These are phyloP conservation scores for Plasmodium reichenowi DNA, from an alignment of 169 alveolate species.

Conservation along the genomic window DNA sequence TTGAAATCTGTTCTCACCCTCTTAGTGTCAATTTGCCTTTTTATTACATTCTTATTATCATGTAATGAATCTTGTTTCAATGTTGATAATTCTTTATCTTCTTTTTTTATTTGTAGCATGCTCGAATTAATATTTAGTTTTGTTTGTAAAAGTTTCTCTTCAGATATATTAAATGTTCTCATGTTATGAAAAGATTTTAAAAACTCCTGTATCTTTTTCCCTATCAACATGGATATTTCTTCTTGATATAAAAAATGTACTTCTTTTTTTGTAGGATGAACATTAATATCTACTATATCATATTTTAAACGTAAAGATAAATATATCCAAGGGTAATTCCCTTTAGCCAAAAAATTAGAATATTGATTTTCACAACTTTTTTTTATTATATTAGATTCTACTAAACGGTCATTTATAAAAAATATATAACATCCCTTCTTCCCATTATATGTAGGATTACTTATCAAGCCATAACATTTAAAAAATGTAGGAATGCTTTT, in stretches of 20 bases:
- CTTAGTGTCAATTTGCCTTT: conserved; percentile 28
- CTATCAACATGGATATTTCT: conserved; percentile 84
- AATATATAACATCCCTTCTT: conserved; percentile 90
- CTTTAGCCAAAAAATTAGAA: conserved; percentile 81
- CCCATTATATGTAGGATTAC: conserved; percentile 86
- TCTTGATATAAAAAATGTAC: conserved; percentile 92
- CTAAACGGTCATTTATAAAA: conserved; percentile 97
- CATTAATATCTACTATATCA: conserved; percentile 96
- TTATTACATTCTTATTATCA: not conserved
- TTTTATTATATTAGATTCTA: conserved; percentile 83
- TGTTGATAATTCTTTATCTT: not conserved
- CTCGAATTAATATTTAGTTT: conserved; percentile 15
- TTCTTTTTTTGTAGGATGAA: conserved; percentile 97
- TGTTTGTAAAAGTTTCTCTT: conserved; percentile 17
- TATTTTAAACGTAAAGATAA: conserved; percentile 94
- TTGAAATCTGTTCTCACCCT: conserved; percentile 57
- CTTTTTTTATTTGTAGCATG: conserved; percentile 16
- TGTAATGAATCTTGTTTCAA: not conserved
- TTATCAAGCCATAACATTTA: conserved; percentile 86
- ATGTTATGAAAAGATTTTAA: conserved; percentile 16
- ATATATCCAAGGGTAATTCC: conserved; percentile 91
- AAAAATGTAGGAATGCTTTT: conserved; percentile 70
- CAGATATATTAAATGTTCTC: conserved; percentile 27
- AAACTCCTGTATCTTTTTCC: conserved; percentile 76
- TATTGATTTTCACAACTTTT: conserved; percentile 80